Evolutionary conservation across 305 asterid species (phyloP).

Genomic region (Rubia balearica): DNA sequence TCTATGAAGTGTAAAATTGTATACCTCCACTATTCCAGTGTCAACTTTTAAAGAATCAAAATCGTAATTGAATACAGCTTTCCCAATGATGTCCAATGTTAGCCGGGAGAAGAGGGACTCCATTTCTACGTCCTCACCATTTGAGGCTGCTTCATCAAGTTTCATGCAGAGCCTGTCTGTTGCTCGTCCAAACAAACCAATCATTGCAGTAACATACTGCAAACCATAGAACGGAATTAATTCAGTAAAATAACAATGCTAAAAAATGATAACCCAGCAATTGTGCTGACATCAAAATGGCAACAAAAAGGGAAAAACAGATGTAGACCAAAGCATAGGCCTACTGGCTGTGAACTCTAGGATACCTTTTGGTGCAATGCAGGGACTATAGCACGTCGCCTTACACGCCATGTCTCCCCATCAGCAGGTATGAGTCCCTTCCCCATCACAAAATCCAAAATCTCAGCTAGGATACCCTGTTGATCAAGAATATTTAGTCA

Average conservation of each 20-base stretch:
- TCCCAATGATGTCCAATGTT: constrained; percentile 92
- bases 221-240: constrained; percentile 12
- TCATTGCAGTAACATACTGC: constrained; percentile 93
- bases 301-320: not conserved
- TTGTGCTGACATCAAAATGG: constrained; percentile 1
- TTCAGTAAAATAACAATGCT: constrained; percentile 8
- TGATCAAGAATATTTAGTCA: constrained; percentile 4
- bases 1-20: constrained; percentile 4
- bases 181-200: constrained; percentile 80
- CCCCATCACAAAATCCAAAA: constrained; percentile 96
- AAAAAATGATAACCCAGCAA: not conserved
- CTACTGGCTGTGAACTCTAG: not conserved
- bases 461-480: constrained; percentile 95
- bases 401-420: constrained; percentile 93
- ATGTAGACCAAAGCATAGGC: constrained; percentile 1
- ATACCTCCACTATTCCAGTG: constrained; percentile 90
- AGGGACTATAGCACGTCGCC: constrained; percentile 94
- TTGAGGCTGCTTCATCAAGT: constrained; percentile 87
- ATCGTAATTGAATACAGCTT: constrained; percentile 95
- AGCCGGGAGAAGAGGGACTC: constrained; percentile 96
- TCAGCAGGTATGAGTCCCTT: constrained; percentile 99
- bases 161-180: constrained; percentile 75
- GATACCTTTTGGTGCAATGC: constrained; percentile 90
- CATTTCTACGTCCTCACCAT: constrained; percentile 95
- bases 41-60: constrained; percentile 86